These are phyloP conservation scores for Hibiscus syriacus DNA, from an alignment of 345 rosid genomes.

Conservation along the genomic window DNA sequence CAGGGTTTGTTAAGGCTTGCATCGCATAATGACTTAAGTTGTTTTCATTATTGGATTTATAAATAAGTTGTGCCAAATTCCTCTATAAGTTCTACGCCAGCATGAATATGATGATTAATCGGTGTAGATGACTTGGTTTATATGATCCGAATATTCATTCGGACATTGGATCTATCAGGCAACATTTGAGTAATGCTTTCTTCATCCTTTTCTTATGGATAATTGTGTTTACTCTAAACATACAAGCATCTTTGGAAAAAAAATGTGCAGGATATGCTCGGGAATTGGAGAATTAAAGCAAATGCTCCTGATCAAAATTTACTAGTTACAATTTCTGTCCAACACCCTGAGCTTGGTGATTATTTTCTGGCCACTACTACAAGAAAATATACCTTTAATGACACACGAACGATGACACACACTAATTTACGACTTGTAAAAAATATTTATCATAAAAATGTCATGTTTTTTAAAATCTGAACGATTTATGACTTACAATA, in stretches of 20 bases:
- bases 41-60: neutral
- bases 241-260: neutral
- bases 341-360: constrained; percentile 74
- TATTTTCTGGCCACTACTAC: constrained; percentile 76
- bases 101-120: neutral
- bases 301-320: constrained; percentile 60
- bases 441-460: no score
- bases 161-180: neutral
- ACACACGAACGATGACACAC: no score
- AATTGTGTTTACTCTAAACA: neutral
- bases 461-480: no score
- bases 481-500: no score
- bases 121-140: no score
- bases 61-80: neutral
- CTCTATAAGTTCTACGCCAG: neutral
- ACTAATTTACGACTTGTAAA: no score
- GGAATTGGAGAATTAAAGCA: constrained; percentile 68
- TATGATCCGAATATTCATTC: neutral
- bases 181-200: neutral
- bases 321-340: constrained; percentile 53
- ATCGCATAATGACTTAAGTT: neutral
- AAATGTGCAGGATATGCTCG: constrained; percentile 69
- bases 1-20: neutral
- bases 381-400: no score
- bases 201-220: neutral